Conservation (phyloP, 371 early-diverging fungal species). For the Circinella minor region DNA sequence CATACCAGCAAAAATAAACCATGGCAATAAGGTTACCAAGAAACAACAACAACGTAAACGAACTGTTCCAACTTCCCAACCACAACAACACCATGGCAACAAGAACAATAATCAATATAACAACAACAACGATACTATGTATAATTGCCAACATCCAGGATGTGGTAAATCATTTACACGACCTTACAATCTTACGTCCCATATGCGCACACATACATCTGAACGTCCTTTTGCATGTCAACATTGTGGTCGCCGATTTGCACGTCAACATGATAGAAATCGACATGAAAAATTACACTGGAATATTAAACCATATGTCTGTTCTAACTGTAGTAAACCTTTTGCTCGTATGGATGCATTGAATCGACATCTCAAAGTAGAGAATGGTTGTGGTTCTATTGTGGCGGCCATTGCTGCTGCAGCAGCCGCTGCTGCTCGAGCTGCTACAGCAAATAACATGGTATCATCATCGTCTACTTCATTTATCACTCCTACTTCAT, state of each 20-base stretch:
- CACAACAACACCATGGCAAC: background rate
- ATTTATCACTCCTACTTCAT: background rate
- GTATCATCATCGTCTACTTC: background rate
- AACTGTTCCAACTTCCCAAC: background rate
- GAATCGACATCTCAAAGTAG: slow-evolving; percentile 69
- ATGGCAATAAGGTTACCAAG: background rate
- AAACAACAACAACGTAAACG: background rate
- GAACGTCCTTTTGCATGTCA: slow-evolving; percentile 43
- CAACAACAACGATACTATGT: background rate
- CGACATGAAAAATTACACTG: slow-evolving; percentile 62
- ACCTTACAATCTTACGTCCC: slow-evolving; percentile 71
- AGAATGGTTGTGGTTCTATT: slow-evolving; percentile 52
- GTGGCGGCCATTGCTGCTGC: slow-evolving; percentile 14
- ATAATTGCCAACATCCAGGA: slow-evolving; percentile 41
- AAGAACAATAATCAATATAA: background rate
- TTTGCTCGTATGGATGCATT: slow-evolving; percentile 73
- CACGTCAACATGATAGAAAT: slow-evolving; percentile 63
- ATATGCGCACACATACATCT: slow-evolving; percentile 66
- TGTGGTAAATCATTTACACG: slow-evolving; percentile 71
- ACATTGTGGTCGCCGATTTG: slow-evolving; percentile 53
- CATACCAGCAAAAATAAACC: background rate
- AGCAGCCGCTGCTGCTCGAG: slow-evolving; percentile 10
- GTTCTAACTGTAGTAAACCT: slow-evolving; percentile 51
- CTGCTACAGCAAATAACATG: background rate
- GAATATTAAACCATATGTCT: slow-evolving; percentile 58